Evolutionary conservation across 352 stramenopile genomes (phyloP).

Genomic region (Pythium dissimile): DNA sequence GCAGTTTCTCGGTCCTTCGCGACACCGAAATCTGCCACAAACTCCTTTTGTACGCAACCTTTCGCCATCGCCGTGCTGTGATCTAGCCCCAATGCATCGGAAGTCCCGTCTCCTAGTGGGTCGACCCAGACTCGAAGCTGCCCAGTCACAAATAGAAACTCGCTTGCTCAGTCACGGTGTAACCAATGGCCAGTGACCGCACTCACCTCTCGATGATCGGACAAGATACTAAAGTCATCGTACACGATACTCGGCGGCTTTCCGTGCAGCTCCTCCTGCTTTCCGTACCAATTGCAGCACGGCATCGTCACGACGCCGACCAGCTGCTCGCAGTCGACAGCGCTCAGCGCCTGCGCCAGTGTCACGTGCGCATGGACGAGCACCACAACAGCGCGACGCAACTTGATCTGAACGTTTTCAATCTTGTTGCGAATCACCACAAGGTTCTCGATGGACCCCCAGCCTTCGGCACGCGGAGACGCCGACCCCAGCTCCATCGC

Average conservation of each 20-base stretch:
- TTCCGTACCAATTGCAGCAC: constrained; percentile 83
- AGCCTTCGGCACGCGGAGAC: constrained; percentile 39
- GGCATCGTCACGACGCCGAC: constrained; percentile 68
- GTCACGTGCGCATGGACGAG: constrained; percentile 82
- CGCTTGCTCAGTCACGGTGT: not conserved
- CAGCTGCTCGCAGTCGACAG: constrained; percentile 55
- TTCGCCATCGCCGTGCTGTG: constrained; percentile 34
- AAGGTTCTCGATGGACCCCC: constrained; percentile 57
- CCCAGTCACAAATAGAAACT: not conserved
- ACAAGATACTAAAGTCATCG: constrained; percentile 81
- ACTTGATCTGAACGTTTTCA: constrained; percentile 66
- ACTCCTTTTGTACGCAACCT: constrained; percentile 45
- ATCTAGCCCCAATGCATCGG: constrained; percentile 5
- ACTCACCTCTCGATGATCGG: constrained; percentile 67
- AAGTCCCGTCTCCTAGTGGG: constrained; percentile 14
- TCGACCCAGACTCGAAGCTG: constrained; percentile 35
- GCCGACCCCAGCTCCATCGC: constrained; percentile 44
- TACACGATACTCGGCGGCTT: constrained; percentile 64
- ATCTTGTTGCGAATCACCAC: constrained; percentile 82
- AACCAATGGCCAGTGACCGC: not conserved
- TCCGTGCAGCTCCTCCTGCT: constrained; percentile 58
- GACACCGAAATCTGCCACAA: constrained; percentile 11
- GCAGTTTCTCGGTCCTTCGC: too few species aligned
- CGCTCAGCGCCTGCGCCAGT: constrained; percentile 60
- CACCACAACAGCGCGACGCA: constrained; percentile 59